Conservation (phyloP, 2,329 filamentous ascomycete genomes). For the Arthrobotrys entomopaga region DNA sequence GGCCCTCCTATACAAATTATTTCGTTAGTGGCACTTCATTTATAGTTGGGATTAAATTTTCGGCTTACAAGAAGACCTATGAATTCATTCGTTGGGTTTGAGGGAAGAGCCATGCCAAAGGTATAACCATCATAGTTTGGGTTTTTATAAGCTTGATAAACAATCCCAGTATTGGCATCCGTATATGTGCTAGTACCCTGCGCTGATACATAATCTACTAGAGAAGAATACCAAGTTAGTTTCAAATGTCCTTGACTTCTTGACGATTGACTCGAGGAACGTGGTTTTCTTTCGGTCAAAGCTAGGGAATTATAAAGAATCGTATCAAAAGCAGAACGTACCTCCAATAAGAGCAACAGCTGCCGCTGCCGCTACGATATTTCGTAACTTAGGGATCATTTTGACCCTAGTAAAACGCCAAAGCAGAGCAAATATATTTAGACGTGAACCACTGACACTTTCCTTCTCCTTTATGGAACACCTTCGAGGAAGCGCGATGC, state of each 20-base stretch:
- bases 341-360: slow-evolving; percentile 28
- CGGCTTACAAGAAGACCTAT: slow-evolving; percentile 67
- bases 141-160: slow-evolving; percentile 62
- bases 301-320: slow-evolving; percentile 5
- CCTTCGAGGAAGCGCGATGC: not conserved
- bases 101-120: slow-evolving; percentile 67
- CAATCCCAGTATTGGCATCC: slow-evolving; percentile 65
- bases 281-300: not conserved
- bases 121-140: slow-evolving; percentile 63
- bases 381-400: slow-evolving; percentile 31
- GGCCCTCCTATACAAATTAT: slow-evolving; percentile 52
- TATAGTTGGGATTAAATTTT: not conserved
- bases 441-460: not conserved
- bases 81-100: slow-evolving; percentile 66
- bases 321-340: slow-evolving; percentile 16
- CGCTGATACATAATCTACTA: slow-evolving; percentile 56
- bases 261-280: not conserved
- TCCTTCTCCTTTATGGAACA: not conserved
- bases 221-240: not conserved
- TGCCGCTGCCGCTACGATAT: slow-evolving; percentile 23
- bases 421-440: slow-evolving; percentile 3
- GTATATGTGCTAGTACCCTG: slow-evolving; percentile 61
- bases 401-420: not conserved
- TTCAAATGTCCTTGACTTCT: not conserved
- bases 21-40: slow-evolving; percentile 6